Conservation (phyloP, 2,329 filamentous ascomycete species). For the Fusarium citri region DNA sequence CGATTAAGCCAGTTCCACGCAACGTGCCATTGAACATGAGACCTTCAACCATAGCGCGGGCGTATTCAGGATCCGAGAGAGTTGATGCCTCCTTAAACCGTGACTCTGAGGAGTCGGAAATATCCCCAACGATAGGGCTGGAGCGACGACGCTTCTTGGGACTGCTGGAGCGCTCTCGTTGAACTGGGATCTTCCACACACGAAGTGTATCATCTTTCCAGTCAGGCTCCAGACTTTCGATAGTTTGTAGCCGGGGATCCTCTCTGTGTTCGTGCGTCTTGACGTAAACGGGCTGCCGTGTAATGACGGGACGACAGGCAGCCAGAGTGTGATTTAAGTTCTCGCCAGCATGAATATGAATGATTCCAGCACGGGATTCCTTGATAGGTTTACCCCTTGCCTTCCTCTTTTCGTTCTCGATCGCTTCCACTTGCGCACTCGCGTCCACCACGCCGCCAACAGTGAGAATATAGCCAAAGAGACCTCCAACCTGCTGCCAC, state of each 20-base stretch:
- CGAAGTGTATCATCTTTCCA: slow-evolving; percentile 81
- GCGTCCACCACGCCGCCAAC: slow-evolving; percentile 74
- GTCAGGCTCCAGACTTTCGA: slow-evolving; percentile 63
- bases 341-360: slow-evolving; percentile 81
- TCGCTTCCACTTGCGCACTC: slow-evolving; percentile 55
- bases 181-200: slow-evolving; percentile 82
- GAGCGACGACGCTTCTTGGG: slow-evolving; percentile 51
- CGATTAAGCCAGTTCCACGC: slow-evolving; percentile 38
- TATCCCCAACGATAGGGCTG: slow-evolving; percentile 31
- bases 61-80: slow-evolving; percentile 49
- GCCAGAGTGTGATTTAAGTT: slow-evolving; percentile 86
- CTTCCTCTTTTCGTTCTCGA: slow-evolving; percentile 56
- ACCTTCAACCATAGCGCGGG: slow-evolving; percentile 49
- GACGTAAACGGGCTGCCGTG: slow-evolving; percentile 84
- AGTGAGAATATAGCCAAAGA: slow-evolving; percentile 87
- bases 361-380: slow-evolving; percentile 44
- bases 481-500: slow-evolving; percentile 82
- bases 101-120: not conserved
- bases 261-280: slow-evolving; percentile 73
- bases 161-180: slow-evolving; percentile 49
- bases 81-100: slow-evolving; percentile 30
- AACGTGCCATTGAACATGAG: slow-evolving; percentile 53
- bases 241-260: slow-evolving; percentile 52
- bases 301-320: slow-evolving; percentile 86
- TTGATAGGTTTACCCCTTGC: slow-evolving; percentile 53